Base-by-base conservation (phyloP, 768 basidiomycete species). In the Kwoniella newhampshirensis region DNA sequence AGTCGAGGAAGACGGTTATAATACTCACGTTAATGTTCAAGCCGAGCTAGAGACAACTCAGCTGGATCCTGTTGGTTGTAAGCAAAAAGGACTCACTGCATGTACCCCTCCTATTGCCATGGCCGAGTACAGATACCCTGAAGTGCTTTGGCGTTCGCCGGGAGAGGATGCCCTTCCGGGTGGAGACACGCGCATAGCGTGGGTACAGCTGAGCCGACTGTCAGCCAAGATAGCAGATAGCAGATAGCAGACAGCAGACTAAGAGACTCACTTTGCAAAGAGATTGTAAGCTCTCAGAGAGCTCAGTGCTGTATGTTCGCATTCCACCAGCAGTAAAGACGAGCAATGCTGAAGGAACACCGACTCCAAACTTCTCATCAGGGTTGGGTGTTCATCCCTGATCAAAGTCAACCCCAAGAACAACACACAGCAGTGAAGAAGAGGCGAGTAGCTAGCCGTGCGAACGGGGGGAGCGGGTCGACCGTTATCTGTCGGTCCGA, bases 301-400 rank as follows among this genome's bases (percentile, higher is more conserved):
- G 47, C 61, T 62, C 30, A 62, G 52, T 11, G 61, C 51, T 7
- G 61, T 56, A n/a, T 62, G 52, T 35, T 62, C 61, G 42, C 61
- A 57, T 35, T 62, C 61, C 12, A 44, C 45, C 12, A 51, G 40
- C 20, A 62, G 41, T n/a, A 62, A 30, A 7, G n/a, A 28, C 23
- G 51, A 43, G 26, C 61, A 57, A 40, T 62, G 61, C 20, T 52
- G 40, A 12, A 57, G 42, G 46, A 62, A 62, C 20, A 58, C 55
- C 12, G 13, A 20, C 26, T 62, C 61, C 21, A 45, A 62, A 23
- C 43, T 53, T 21, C 27, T 35, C 32, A 62, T 47, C 32, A 62
- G 27, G 4, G 27, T 41, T 30, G 61, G 51, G 40, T 62, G 39
- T 23, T 62, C 55, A 30, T 57, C 27, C 18, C 51, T 42, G 12